Percentiles rank a stretch among this genome's conserved stretches.
These are phyloP conservation scores for Jaapia argillacea DNA, from an alignment of 768 basidiomycete genomes.

Conservation along the genomic window DNA sequence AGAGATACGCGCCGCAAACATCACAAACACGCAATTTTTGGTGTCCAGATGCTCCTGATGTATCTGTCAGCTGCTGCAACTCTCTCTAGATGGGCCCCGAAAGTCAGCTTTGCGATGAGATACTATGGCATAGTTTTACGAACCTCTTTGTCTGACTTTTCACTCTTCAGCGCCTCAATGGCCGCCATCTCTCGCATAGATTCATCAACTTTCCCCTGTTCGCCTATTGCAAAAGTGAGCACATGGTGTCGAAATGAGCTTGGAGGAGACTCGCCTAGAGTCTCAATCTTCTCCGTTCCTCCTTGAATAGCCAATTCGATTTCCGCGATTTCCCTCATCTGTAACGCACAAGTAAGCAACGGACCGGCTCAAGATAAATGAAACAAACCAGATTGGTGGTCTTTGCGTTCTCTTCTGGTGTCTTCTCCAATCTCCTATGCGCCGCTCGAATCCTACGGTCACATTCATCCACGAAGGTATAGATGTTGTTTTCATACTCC, in stretches of 20 bases:
- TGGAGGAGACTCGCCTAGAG: conserved; percentile 49
- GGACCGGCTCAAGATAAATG: conserved; percentile 2
- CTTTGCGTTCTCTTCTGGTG: conserved; percentile 98
- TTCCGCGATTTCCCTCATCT: conserved; percentile 99
- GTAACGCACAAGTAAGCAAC: conserved; percentile 4
- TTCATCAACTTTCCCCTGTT: conserved; percentile 98
- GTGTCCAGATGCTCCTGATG: conserved; percentile 98
- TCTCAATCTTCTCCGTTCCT: conserved; percentile 96
- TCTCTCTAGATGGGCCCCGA: conserved; percentile 75
- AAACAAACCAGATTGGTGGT: conserved; percentile 82
- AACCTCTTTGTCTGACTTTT: conserved; percentile 94
- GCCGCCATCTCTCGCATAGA: conserved; percentile 97
- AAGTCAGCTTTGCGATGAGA: neutral
- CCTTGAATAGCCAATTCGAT: conserved; percentile 98
- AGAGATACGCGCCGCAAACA: conserved; percentile 98
- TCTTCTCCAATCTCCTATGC: conserved; percentile 95
- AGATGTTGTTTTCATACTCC: conserved; percentile 94
- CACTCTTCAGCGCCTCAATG: conserved; percentile 93
- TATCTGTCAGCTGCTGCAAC: conserved; percentile 92
- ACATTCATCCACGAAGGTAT: conserved; percentile 95
- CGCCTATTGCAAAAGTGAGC: conserved; percentile 46
- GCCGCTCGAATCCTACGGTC: conserved; percentile 92
- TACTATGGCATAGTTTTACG: neutral
- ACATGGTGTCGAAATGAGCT: conserved; percentile 2
- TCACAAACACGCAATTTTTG: conserved; percentile 99